Percentiles rank a stretch among this genome's conserved stretches.
These are phyloP conservation scores for Sicyos edulis DNA, from an alignment of 306 rosid species.

Conservation along the genomic window DNA sequence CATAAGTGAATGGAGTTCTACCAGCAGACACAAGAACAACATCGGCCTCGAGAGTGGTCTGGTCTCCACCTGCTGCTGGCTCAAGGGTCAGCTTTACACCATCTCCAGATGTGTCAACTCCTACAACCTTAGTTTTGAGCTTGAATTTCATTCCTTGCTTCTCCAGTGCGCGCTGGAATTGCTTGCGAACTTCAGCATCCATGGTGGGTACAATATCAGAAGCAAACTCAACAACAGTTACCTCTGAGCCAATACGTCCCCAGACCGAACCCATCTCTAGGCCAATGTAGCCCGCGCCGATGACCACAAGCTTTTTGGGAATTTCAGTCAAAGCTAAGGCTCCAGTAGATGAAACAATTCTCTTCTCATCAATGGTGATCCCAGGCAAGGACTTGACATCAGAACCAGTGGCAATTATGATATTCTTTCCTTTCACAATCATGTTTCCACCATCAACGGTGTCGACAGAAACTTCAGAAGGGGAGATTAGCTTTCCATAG, in stretches of 20 bases:
- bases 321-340: slow-evolving; percentile 82
- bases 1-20: slow-evolving; percentile 80
- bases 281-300: slow-evolving; percentile 98
- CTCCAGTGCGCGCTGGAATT: slow-evolving; percentile 88
- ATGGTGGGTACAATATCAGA: slow-evolving; percentile 85
- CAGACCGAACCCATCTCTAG: slow-evolving; percentile 99
- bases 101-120: slow-evolving; percentile 76
- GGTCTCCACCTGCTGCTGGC: slow-evolving; percentile 91
- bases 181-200: slow-evolving; percentile 91
- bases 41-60: slow-evolving; percentile 72
- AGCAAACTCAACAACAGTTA: slow-evolving; percentile 92
- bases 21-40: slow-evolving; percentile 98
- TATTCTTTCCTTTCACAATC: slow-evolving; percentile 75
- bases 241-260: slow-evolving; percentile 88
- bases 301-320: slow-evolving; percentile 84
- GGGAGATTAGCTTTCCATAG: slow-evolving; percentile 75
- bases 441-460: slow-evolving; percentile 59
- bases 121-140: slow-evolving; percentile 91
- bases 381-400: slow-evolving; percentile 93
- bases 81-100: slow-evolving; percentile 88
- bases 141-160: slow-evolving; percentile 90
- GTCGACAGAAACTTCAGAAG: slow-evolving; percentile 86
- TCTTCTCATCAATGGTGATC: slow-evolving; percentile 86
- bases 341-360: slow-evolving; percentile 87
- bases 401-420: slow-evolving; percentile 91